Percentiles rank a stretch among this genome's conserved stretches.
These are phyloP conservation scores for Taxawa tesnikishii DNA, from an alignment of 2,329 filamentous ascomycete species.

Conservation along the genomic window DNA sequence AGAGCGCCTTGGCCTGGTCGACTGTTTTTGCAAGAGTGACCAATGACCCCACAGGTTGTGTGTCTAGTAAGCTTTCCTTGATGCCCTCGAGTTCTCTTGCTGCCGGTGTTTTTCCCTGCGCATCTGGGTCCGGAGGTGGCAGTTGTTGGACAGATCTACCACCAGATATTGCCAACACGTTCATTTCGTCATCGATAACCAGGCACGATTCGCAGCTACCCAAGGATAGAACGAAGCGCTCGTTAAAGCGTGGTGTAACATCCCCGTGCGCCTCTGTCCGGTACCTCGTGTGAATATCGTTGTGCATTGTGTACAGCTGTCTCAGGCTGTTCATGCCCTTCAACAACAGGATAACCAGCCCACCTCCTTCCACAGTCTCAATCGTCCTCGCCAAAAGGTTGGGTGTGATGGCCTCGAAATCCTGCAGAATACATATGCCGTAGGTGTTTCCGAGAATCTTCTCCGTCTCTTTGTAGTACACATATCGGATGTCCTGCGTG, in stretches of 20 bases:
- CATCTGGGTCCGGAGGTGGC: constrained; percentile 61
- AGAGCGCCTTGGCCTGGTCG: constrained; percentile 91
- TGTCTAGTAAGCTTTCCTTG: constrained; percentile 77
- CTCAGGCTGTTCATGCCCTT: constrained; percentile 97
- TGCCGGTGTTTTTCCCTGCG: constrained; percentile 58
- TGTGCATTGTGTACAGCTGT: constrained; percentile 90
- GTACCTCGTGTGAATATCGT: constrained; percentile 96
- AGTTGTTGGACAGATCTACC: constrained; percentile 80
- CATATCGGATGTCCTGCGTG: constrained; percentile 93
- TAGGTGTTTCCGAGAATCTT: constrained; percentile 98
- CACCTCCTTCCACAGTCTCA: constrained; percentile 94
- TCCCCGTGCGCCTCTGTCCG: constrained; percentile 92
- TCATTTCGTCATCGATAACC: constrained; percentile 94
- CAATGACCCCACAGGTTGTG: constrained; percentile 73
- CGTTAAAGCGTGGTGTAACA: constrained; percentile 92
- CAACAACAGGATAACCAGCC: constrained; percentile 75
- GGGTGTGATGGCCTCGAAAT: constrained; percentile 96
- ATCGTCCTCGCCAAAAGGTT: constrained; percentile 90
- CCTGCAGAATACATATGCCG: constrained; percentile 95
- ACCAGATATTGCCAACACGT: constrained; percentile 92
- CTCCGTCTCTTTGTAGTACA: constrained; percentile 99
- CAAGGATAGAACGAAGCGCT: constrained; percentile 88
- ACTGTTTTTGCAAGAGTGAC: constrained; percentile 78
- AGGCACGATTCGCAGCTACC: constrained; percentile 92
- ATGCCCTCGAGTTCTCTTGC: constrained; percentile 68